Evolutionary conservation across 2,329 filamentous ascomycete species (phyloP).

Genomic region (Clonostachys rosea): DNA sequence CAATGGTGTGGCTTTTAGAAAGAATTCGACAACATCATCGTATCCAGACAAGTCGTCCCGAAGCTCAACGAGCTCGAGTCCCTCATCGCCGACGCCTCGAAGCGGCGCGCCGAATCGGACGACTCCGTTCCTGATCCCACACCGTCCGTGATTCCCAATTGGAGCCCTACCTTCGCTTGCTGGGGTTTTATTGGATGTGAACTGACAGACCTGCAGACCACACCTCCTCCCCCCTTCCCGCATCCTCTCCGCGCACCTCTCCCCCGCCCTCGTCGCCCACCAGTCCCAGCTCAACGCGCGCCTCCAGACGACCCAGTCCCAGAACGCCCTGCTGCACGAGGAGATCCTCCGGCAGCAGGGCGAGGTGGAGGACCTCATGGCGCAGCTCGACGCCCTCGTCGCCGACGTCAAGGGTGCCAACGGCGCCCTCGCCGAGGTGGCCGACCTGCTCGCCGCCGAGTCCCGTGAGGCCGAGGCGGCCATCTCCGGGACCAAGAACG

Average conservation of each 20-base stretch:
- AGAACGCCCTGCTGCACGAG: constrained; percentile 49
- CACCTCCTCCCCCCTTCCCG: constrained; percentile 49
- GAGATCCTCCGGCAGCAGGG: constrained; percentile 47
- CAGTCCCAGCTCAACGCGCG: constrained; percentile 51
- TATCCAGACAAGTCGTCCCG: constrained; percentile 45
- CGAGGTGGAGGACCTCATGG: constrained; percentile 48
- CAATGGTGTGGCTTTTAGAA: constrained; percentile 19
- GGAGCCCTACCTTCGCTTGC: too few species aligned
- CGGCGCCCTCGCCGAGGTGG: constrained; percentile 38
- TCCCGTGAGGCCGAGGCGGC: constrained; percentile 35
- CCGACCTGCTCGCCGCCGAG: constrained; percentile 43
- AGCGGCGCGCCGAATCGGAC: constrained; percentile 21
- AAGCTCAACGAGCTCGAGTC: constrained; percentile 56
- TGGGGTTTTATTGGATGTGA: too few species aligned
- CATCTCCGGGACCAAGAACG: constrained; percentile 2
- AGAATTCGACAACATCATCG: constrained; percentile 53
- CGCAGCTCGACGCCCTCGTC: constrained; percentile 42
- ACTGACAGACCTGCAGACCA: constrained; percentile 28
- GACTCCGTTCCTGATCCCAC: background rate
- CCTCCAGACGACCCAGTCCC: constrained; percentile 50
- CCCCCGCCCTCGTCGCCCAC: constrained; percentile 45
- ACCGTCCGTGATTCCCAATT: too few species aligned
- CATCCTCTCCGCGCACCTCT: constrained; percentile 50
- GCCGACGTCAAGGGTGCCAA: constrained; percentile 51
- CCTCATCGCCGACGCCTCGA: constrained; percentile 45